These are phyloP conservation scores for Exophiala alcalophila DNA, from an alignment of 2,329 filamentous ascomycete species.

Conservation along the genomic window DNA sequence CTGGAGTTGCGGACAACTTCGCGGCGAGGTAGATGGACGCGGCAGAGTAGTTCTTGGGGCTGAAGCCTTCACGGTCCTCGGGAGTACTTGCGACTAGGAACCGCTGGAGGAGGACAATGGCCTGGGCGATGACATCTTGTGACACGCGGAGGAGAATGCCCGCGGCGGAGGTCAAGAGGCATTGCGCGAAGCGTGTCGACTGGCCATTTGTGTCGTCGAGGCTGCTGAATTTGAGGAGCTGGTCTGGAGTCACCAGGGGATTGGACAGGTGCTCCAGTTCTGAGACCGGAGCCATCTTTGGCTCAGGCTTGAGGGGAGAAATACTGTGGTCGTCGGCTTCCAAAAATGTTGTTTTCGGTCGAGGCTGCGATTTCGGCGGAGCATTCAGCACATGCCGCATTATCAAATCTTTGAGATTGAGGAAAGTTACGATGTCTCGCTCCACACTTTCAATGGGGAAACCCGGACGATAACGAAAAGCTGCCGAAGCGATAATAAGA, in stretches of 20 bases:
- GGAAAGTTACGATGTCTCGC: too few species aligned
- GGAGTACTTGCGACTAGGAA: conserved; percentile 37
- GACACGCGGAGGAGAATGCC: conserved; percentile 74
- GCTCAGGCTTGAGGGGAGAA: neutral
- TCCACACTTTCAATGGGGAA: too few species aligned
- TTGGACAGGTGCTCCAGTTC: conserved; percentile 36
- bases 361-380: too few species aligned
- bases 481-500: too few species aligned
- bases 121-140: conserved; percentile 80
- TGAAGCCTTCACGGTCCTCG: conserved; percentile 13
- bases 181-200: conserved; percentile 45
- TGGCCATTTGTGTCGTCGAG: conserved; percentile 38
- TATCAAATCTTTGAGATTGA: too few species aligned
- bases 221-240: conserved; percentile 37
- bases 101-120: conserved; percentile 75
- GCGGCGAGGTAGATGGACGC: conserved; percentile 76
- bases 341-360: too few species aligned
- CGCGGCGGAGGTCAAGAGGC: conserved; percentile 47
- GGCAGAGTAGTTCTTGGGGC: conserved; percentile 70
- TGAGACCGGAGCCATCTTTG: conserved; percentile 19
- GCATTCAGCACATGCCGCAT: too few species aligned
- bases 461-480: too few species aligned
- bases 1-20: conserved; percentile 75
- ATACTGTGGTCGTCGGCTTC: too few species aligned
- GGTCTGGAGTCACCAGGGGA: conserved; percentile 44